Conservation (phyloP, 2,329 filamentous ascomycete genomes). For the Fusarium equiseti region DNA sequence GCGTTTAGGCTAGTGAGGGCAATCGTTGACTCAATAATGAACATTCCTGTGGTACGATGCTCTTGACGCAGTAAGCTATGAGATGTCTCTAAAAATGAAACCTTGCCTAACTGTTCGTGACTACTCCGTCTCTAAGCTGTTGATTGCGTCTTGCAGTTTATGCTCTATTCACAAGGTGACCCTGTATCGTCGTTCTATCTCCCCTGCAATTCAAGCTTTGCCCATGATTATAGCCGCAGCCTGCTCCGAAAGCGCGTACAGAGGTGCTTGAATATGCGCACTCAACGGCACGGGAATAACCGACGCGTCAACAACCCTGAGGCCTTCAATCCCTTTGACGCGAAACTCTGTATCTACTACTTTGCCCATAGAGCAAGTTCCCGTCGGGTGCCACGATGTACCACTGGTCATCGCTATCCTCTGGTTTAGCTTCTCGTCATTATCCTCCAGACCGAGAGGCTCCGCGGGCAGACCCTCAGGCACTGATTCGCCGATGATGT, state of each 20-base stretch:
- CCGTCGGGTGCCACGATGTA: conserved; percentile 66
- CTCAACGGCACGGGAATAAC: conserved; percentile 50
- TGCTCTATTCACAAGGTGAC: too few relatives aligned
- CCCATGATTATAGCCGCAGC: conserved; percentile 46
- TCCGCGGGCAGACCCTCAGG: conserved; percentile 29
- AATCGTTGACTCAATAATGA: too few relatives aligned
- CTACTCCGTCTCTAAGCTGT: too few relatives aligned
- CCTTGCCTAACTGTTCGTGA: too few relatives aligned
- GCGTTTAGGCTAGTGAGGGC: neutral
- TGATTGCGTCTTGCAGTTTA: too few relatives aligned
- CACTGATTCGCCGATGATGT: conserved; percentile 41
- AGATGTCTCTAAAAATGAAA: too few relatives aligned
- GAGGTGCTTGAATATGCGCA: conserved; percentile 49
- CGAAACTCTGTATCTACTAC: conserved; percentile 68
- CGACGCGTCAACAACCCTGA: conserved; percentile 53
- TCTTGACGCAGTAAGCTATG: too few relatives aligned
- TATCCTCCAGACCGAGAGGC: conserved; percentile 30
- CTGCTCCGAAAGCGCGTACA: conserved; percentile 54
- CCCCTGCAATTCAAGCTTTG: neutral
- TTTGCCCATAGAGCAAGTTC: conserved; percentile 66
- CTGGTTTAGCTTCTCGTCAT: conserved; percentile 40
- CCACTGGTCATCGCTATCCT: conserved; percentile 43
- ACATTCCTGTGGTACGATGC: too few relatives aligned
- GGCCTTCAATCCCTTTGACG: conserved; percentile 58
- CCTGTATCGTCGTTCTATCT: too few relatives aligned